These are phyloP conservation scores for Russula sp. DNA, from an alignment of 768 basidiomycete species.

Conservation along the genomic window DNA sequence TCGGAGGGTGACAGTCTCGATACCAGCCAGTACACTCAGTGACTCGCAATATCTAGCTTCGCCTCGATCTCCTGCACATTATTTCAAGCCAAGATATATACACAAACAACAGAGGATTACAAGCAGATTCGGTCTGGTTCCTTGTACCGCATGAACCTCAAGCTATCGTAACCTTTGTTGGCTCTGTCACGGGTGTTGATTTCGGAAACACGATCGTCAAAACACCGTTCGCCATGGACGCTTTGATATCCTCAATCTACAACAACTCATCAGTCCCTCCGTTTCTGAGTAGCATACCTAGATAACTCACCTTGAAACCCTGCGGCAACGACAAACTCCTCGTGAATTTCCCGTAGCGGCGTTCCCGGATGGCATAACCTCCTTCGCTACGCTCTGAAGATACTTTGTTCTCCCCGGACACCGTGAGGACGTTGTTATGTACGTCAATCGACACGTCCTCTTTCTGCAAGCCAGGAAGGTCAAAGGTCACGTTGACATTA, in stretches of 20 bases:
- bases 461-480: conserved; percentile 46
- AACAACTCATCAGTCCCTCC: neutral
- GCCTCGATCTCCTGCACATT: too few relatives aligned
- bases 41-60: too few relatives aligned
- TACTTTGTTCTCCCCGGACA: conserved; percentile 41
- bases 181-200: conserved; percentile 34
- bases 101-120: too few relatives aligned
- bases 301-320: conserved; percentile 24
- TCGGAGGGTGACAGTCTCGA: too few relatives aligned
- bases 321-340: conserved; percentile 25
- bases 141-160: neutral
- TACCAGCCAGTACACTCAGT: too few relatives aligned
- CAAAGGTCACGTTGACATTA: conserved; percentile 45
- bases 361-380: conserved; percentile 31
- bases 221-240: conserved; percentile 41
- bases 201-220: conserved; percentile 44
- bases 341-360: conserved; percentile 26
- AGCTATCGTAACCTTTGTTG: conserved; percentile 36
- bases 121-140: too few relatives aligned
- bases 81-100: too few relatives aligned
- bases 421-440: conserved; percentile 39
- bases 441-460: conserved; percentile 46
- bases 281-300: too few relatives aligned
- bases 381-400: conserved; percentile 30
- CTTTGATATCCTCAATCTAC: conserved; percentile 31